A percentile compares a stretch with the other conserved stretches of the same genome.
Conservation (phyloP, 768 basidiomycete genomes). For the Hydnum rufescens region DNA sequence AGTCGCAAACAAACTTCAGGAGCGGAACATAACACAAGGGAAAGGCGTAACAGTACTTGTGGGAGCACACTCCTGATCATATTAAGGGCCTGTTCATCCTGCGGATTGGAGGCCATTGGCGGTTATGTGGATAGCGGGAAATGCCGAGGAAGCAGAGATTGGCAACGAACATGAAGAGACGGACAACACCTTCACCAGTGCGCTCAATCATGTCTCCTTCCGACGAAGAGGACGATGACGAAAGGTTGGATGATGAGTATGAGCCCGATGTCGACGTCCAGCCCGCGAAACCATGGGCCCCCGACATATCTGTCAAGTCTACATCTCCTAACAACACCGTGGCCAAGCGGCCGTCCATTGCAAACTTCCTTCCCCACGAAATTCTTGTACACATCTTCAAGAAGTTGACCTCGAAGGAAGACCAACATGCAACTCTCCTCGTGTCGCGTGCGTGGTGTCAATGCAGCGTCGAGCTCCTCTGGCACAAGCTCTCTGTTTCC, state of each 20-base stretch:
- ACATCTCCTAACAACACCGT: not conserved
- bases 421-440: constrained; percentile 54
- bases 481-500: constrained; percentile 73
- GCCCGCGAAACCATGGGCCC: not conserved
- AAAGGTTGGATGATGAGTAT: not conserved
- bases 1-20: no score
- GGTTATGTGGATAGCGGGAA: no score
- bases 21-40: no score
- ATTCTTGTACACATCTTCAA: constrained; percentile 84
- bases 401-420: constrained; percentile 50
- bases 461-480: constrained; percentile 84
- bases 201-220: not conserved
- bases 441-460: constrained; percentile 91
- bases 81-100: no score
- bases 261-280: not conserved
- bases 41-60: no score
- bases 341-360: constrained; percentile 23
- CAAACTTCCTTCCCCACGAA: constrained; percentile 65
- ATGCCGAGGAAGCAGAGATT: no score
- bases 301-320: not conserved
- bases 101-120: no score
- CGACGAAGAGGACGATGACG: not conserved
- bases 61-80: no score
- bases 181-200: not conserved
- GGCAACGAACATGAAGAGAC: not conserved